phyloP scores from a whole-genome alignment of 2,329 filamentous ascomycete genomes.

The Cytospora schulzeri region DNA sequence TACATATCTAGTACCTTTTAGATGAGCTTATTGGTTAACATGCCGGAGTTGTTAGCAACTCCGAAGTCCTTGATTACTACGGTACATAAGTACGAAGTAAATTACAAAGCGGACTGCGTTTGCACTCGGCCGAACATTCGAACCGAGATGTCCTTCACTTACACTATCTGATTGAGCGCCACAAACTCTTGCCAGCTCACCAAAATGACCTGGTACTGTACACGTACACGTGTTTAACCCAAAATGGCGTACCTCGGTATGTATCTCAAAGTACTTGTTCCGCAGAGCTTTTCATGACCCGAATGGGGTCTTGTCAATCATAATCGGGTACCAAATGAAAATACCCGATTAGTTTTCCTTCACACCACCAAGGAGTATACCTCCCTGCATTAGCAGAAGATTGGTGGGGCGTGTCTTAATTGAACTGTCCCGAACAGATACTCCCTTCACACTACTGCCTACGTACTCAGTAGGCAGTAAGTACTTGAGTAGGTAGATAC shows the following conservation, averaged over 20 bases:
- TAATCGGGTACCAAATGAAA: neutral
- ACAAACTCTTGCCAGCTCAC: neutral
- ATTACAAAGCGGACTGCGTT: neutral
- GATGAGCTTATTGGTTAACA: neutral
- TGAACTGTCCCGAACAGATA: too few species aligned
- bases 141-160: neutral
- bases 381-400: too few species aligned
- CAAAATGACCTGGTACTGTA: neutral
- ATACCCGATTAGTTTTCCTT: neutral
- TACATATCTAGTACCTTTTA: neutral
- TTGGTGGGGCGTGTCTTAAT: too few species aligned
- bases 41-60: constrained; percentile 10
- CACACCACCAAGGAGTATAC: too few species aligned
- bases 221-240: too few species aligned
- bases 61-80: neutral
- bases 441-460: too few species aligned
- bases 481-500: too few species aligned
- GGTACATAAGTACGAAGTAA: neutral
- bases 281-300: neutral
- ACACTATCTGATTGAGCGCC: neutral
- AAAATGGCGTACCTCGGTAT: neutral
- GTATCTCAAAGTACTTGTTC: neutral
- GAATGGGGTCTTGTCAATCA: neutral
- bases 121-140: constrained; percentile 8
- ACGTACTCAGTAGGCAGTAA: too few species aligned